phyloP scores from a whole-genome alignment of 108 stramenopile genomes.

The Cylindrotheca fusiformis region DNA sequence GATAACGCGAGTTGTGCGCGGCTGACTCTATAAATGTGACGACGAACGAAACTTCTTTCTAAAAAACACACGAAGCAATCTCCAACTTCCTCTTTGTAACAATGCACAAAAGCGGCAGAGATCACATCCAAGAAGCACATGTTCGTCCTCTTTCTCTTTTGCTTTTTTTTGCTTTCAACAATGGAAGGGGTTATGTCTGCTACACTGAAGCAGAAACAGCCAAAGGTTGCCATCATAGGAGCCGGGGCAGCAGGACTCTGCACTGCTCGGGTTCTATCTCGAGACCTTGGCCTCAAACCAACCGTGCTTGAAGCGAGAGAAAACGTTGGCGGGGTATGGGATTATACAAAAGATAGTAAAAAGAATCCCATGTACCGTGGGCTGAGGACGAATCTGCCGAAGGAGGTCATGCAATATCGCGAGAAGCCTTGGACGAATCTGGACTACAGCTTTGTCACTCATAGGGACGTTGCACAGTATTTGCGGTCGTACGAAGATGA shows the following conservation, averaged over 20 bases:
- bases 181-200: not conserved
- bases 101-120: too few relatives aligned
- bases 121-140: too few relatives aligned
- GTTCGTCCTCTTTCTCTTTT: too few relatives aligned
- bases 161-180: not conserved
- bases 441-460: constrained; percentile 68
- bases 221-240: constrained; percentile 72
- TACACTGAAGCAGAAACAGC: not conserved
- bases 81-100: too few relatives aligned
- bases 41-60: too few relatives aligned
- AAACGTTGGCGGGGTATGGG: constrained; percentile 70
- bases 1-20: too few relatives aligned
- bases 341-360: constrained; percentile 26
- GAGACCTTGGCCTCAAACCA: constrained; percentile 20
- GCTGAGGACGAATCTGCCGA: constrained; percentile 78
- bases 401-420: constrained; percentile 82
- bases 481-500: constrained; percentile 50
- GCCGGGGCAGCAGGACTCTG: constrained; percentile 78
- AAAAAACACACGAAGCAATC: too few relatives aligned
- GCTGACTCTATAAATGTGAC: too few relatives aligned
- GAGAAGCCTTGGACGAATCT: constrained; percentile 64
- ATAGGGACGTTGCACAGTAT: constrained; percentile 60
- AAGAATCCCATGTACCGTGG: constrained; percentile 73
- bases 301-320: constrained; percentile 53
- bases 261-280: constrained; percentile 60